Percentiles rank a stretch among this genome's conserved stretches.
These are phyloP conservation scores for Pelargonium citronellum DNA, from an alignment of 441 rosid species.

Conservation along the genomic window DNA sequence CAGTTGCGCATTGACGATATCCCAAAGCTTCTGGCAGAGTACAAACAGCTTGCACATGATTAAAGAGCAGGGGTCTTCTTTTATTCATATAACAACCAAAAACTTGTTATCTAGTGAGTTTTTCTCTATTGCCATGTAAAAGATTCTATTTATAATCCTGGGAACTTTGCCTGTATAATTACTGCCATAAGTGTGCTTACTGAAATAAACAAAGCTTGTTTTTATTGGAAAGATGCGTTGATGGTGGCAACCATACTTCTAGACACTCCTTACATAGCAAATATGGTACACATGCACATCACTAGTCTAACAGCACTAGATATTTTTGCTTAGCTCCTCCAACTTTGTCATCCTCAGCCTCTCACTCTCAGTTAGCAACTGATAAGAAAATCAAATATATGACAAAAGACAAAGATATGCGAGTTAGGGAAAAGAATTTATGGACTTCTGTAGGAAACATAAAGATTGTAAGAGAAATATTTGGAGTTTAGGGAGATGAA, in stretches of 20 bases:
- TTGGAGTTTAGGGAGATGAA: background rate
- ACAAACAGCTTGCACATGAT: slow-evolving; percentile 44
- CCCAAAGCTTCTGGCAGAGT: slow-evolving; percentile 70
- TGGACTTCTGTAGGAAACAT: background rate
- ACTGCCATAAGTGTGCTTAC: background rate
- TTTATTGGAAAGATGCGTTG: background rate
- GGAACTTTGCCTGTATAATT: background rate
- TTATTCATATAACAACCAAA: background rate
- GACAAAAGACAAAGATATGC: background rate
- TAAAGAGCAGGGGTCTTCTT: slow-evolving; percentile 20
- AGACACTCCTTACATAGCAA: background rate
- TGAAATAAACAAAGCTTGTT: background rate
- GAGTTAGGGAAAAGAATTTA: background rate
- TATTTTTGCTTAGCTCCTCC: slow-evolving; percentile 28
- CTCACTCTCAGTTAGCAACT: slow-evolving; percentile 27
- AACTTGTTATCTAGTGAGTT: slow-evolving; percentile 10
- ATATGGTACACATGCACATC: background rate
- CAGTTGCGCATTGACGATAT: slow-evolving; percentile 80
- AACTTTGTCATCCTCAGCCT: slow-evolving; percentile 24
- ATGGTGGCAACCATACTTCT: background rate
- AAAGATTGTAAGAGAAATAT: background rate
- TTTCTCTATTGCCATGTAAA: background rate
- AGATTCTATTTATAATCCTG: background rate
- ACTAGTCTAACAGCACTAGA: slow-evolving; percentile 2
- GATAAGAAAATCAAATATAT: background rate